These are phyloP conservation scores for Talaromyces liani DNA, from an alignment of 495 filamentous ascomycete species.

Conservation along the genomic window DNA sequence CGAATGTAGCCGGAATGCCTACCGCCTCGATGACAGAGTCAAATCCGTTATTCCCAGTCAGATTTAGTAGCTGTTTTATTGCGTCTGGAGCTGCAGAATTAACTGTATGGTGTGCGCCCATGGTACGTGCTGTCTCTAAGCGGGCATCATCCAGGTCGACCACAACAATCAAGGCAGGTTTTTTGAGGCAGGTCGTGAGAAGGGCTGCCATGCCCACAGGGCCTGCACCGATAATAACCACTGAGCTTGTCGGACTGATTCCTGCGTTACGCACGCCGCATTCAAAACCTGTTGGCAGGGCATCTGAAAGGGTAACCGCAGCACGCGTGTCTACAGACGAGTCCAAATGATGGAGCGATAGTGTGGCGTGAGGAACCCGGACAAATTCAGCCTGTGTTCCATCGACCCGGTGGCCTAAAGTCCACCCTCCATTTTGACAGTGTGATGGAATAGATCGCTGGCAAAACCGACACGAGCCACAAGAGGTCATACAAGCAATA, in stretches of 20 bases:
- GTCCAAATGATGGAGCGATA: constrained; percentile 32
- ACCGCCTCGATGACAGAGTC: constrained; percentile 51
- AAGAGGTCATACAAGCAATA: constrained; percentile 33
- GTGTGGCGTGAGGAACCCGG: constrained; percentile 35
- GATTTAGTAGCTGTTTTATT: constrained; percentile 21
- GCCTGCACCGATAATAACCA: constrained; percentile 45
- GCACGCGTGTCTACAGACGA: constrained; percentile 23
- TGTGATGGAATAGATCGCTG: constrained; percentile 26
- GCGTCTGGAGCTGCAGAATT: constrained; percentile 19
- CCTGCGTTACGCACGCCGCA: constrained; percentile 39
- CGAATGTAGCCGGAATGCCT: constrained; percentile 39
- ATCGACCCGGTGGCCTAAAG: constrained; percentile 34
- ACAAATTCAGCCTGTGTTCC: constrained; percentile 47
- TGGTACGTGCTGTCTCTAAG: constrained; percentile 28
- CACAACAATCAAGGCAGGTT: constrained; percentile 34
- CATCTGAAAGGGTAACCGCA: constrained; percentile 39
- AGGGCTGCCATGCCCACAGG: constrained; percentile 43
- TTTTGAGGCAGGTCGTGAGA: constrained; percentile 38
- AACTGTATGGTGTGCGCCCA: constrained; percentile 39
- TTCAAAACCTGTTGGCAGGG: constrained; percentile 43
- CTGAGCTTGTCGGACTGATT: constrained; percentile 32
- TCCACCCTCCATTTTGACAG: constrained; percentile 35
- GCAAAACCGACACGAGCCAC: constrained; percentile 34
- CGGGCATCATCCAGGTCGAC: constrained; percentile 37
- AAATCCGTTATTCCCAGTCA: constrained; percentile 38